Evolutionary conservation across 169 alveolate genomes (phyloP).

Genomic region (Plasmodium gaboni): DNA sequence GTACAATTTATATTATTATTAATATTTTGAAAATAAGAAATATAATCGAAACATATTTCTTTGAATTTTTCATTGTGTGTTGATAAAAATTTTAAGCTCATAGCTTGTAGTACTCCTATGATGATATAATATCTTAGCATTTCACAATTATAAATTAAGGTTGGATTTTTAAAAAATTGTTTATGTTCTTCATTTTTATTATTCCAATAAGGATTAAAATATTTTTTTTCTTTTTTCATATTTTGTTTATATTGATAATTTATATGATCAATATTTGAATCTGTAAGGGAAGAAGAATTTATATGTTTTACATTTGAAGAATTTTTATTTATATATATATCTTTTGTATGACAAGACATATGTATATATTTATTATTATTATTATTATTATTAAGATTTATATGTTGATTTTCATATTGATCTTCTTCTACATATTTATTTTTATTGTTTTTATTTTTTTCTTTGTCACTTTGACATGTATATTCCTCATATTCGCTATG

Average conservation of each 20-base stretch:
- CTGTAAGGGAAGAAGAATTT: background rate
- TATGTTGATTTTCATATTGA: background rate
- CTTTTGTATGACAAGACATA: background rate
- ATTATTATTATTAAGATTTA: background rate
- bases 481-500: background rate
- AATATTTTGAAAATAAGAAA: conserved; percentile 64
- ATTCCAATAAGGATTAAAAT: background rate
- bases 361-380: background rate
- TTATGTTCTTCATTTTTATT: background rate
- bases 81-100: conserved; percentile 59
- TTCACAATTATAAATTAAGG: conserved; percentile 70
- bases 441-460: background rate
- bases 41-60: conserved; percentile 70
- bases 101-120: conserved; percentile 68
- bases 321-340: background rate
- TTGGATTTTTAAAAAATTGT: conserved; percentile 6
- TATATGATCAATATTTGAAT: background rate
- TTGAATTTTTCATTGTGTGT: conserved; percentile 63
- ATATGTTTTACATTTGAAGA: background rate
- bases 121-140: conserved; percentile 66
- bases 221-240: background rate
- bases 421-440: background rate
- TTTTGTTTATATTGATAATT: background rate
- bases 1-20: conserved; percentile 25
- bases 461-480: background rate